Evolutionary conservation across 1,139 yeast genomes (phyloP).

Genomic region (Taphrina populina): DNA sequence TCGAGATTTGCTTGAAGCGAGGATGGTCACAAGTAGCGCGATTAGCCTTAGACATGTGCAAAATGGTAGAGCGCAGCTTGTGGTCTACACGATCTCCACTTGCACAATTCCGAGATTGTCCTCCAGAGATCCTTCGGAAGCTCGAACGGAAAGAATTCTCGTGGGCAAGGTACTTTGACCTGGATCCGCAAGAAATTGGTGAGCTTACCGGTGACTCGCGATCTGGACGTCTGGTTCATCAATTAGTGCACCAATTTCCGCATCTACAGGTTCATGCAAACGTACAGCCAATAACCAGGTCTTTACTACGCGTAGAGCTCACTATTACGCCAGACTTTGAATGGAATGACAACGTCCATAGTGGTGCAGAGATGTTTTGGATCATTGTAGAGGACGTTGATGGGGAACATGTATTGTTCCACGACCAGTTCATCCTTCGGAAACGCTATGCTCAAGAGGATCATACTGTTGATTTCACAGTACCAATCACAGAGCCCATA

Average conservation of each 20-base stretch:
- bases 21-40: constrained; percentile 71
- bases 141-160: constrained; percentile 82
- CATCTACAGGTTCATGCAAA: constrained; percentile 57
- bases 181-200: constrained; percentile 73
- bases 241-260: constrained; percentile 71
- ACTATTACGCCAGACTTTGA: constrained; percentile 70
- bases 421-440: constrained; percentile 57
- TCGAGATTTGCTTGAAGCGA: constrained; percentile 69
- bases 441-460: constrained; percentile 54
- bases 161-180: constrained; percentile 71
- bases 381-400: constrained; percentile 78
- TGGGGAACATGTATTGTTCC: constrained; percentile 68
- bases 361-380: constrained; percentile 62
- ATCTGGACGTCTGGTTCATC: constrained; percentile 61
- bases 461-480: constrained; percentile 63
- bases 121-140: constrained; percentile 65
- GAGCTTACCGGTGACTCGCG: constrained; percentile 75
- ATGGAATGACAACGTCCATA: constrained; percentile 70
- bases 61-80: constrained; percentile 74
- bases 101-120: constrained; percentile 72
- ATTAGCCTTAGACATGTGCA: constrained; percentile 62
- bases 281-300: constrained; percentile 74
- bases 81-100: constrained; percentile 88
- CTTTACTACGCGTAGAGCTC: constrained; percentile 63
- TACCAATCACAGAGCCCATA: constrained; percentile 57